Conservation (phyloP, 306 rosid genomes). For the Parietaria judaica region DNA sequence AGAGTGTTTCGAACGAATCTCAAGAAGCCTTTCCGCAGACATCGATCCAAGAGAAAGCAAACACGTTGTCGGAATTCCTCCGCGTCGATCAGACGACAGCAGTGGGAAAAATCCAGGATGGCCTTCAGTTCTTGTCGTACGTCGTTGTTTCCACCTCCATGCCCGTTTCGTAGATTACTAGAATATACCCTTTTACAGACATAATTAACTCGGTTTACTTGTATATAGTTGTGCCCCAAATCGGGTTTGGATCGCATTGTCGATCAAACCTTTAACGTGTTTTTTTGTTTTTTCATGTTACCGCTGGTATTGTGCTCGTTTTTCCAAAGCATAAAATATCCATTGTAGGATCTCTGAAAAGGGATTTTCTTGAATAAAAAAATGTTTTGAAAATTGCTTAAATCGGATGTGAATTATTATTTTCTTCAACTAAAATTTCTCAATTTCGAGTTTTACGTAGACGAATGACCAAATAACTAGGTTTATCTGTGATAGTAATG, state of each 20-base stretch:
- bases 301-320: slow-evolving; percentile 6
- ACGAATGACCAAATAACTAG: no score
- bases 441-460: no score
- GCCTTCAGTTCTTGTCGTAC: slow-evolving; percentile 62
- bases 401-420: no score
- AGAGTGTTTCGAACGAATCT: slow-evolving; percentile 50
- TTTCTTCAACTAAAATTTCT: no score
- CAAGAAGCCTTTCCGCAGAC: slow-evolving; percentile 39
- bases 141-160: slow-evolving; percentile 74
- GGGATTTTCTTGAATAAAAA: background rate
- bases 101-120: slow-evolving; percentile 71
- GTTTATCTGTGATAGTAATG: no score
- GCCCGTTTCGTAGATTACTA: slow-evolving; percentile 46
- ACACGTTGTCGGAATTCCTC: slow-evolving; percentile 53
- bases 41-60: slow-evolving; percentile 62
- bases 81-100: slow-evolving; percentile 66
- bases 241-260: background rate
- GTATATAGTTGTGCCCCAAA: slow-evolving; percentile 26
- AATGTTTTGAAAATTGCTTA: background rate
- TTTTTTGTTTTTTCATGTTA: background rate
- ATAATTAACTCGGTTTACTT: slow-evolving; percentile 18
- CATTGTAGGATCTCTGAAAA: background rate
- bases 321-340: slow-evolving; percentile 8
- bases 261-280: slow-evolving; percentile 1
- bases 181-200: background rate